phyloP scores from a whole-genome alignment of 148 eudicot genomes.

The Polygonum aviculare region DNA sequence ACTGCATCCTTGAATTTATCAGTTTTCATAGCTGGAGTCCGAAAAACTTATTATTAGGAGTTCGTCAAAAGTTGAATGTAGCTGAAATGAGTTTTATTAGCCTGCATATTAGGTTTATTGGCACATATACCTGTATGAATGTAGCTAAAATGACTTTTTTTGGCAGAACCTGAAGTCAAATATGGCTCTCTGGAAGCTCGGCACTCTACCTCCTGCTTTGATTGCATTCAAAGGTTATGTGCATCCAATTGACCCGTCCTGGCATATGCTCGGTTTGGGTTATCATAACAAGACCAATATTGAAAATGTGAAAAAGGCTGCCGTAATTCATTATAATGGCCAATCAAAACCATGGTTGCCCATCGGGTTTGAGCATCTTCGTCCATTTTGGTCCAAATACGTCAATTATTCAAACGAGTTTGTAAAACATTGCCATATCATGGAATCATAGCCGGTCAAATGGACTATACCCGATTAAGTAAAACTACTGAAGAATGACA shows the following conservation, averaged over 20 bases:
- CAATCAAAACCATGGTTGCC: constrained; percentile 97
- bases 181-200: constrained; percentile 93
- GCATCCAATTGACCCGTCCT: constrained; percentile 78
- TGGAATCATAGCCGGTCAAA: constrained; percentile 50
- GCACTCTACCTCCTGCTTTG: constrained; percentile 95
- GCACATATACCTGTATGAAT: not conserved
- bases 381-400: constrained; percentile 97
- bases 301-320: constrained; percentile 74
- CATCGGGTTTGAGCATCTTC: constrained; percentile 93
- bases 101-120: not conserved
- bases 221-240: constrained; percentile 93
- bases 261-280: constrained; percentile 99
- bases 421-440: constrained; percentile 79
- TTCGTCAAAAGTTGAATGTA: not conserved
- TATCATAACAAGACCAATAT: constrained; percentile 76
- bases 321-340: constrained; percentile 98
- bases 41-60: not conserved
- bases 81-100: too few species aligned
- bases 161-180: constrained; percentile 93
- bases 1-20: not conserved
- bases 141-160: not conserved
- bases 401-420: constrained; percentile 86
- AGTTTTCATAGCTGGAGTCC: not conserved
- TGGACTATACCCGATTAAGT: constrained; percentile 19
- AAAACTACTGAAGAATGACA: constrained; percentile 7